These are phyloP conservation scores for Microsporum audouinii DNA, from an alignment of 2,329 filamentous ascomycete genomes.

Conservation along the genomic window DNA sequence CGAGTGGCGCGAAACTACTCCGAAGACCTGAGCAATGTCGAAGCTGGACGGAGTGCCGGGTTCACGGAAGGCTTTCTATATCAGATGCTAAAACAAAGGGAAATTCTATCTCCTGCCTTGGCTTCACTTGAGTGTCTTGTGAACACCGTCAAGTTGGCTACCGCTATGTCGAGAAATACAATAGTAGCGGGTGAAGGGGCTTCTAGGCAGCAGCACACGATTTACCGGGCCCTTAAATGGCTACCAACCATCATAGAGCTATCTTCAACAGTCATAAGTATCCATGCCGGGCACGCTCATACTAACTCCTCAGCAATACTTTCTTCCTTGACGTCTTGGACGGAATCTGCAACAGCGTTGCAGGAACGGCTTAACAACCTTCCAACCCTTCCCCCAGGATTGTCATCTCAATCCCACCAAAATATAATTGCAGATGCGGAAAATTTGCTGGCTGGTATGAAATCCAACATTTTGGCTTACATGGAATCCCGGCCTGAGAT, in stretches of 20 bases:
- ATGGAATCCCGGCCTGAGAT: constrained; percentile 46
- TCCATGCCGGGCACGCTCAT: constrained; percentile 55
- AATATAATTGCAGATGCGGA: constrained; percentile 21
- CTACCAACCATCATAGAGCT: constrained; percentile 57
- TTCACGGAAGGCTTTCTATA: constrained; percentile 78
- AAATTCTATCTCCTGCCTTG: constrained; percentile 24
- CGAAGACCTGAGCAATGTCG: constrained; percentile 70
- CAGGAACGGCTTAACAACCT: constrained; percentile 35
- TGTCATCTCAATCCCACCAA: constrained; percentile 31
- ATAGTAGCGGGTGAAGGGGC: constrained; percentile 15
- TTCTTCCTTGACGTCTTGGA: constrained; percentile 41
- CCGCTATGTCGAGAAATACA: constrained; percentile 23
- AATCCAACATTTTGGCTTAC: constrained; percentile 34
- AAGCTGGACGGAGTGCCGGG: constrained; percentile 66
- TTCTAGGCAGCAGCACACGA: constrained; percentile 12
- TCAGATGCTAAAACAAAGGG: constrained; percentile 30
- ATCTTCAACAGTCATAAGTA: constrained; percentile 48
- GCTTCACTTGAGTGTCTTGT: constrained; percentile 23
- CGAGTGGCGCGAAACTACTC: constrained; percentile 61
- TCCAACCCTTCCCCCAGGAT: constrained; percentile 40
- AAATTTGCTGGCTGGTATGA: constrained; percentile 22
- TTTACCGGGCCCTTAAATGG: constrained; percentile 42
- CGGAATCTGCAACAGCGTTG: constrained; percentile 38
- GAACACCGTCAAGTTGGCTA: constrained; percentile 23
- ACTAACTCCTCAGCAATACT: constrained; percentile 38